Base-by-base conservation (phyloP, 495 filamentous ascomycete species). In the Podospora sp. region DNA sequence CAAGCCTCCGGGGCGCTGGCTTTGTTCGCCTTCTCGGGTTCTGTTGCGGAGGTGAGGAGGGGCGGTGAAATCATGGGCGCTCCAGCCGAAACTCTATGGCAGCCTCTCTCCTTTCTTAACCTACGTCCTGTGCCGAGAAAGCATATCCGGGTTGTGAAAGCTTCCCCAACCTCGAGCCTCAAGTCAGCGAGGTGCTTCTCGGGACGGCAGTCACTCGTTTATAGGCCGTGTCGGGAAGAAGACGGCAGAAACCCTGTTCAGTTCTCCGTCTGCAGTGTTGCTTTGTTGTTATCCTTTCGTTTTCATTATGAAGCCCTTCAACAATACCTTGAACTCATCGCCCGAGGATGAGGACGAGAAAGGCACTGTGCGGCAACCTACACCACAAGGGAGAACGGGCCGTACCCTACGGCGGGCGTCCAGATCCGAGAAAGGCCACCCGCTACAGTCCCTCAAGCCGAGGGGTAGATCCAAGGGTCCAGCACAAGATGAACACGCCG, bases 371-470 rank as follows among this genome's bases (percentile, higher is more conserved):
- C 4, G 16, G 29, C 57, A 60, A 21, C 18, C 57, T 14, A 21
- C 57, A n/a, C 52, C 52, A 6, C 20, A 26, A 60, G 40, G 40
- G 40, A 46, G 40, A 14, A 14, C 5, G 40, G 29, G 29, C 16
- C 26, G 25, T 36, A 25, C n/a, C 24, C 21, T 14, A n/a, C 26
- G 57, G 57, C 26, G 63, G 33, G 24, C 29, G 24, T 27, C 52
- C n/a, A 21, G 22, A 27, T 46, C 63, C 16, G 22, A 65, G 26
- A 36, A 40, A 29, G 1, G 52, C 53, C 63, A 40, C 53, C 35
- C 12, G 22, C 53, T 57, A 1, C 60, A 35, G 61, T 29, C 35
- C n/a, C 27, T 51, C 12, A 29, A 14, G n/a, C 50, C 26, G 51
- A 25, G 29, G 20, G 22, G 22, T 21, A 40, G 58, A 18, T 24